Evolutionary conservation across 768 basidiomycete genomes (phyloP).

Genomic region (Phaeolepiota aurea): DNA sequence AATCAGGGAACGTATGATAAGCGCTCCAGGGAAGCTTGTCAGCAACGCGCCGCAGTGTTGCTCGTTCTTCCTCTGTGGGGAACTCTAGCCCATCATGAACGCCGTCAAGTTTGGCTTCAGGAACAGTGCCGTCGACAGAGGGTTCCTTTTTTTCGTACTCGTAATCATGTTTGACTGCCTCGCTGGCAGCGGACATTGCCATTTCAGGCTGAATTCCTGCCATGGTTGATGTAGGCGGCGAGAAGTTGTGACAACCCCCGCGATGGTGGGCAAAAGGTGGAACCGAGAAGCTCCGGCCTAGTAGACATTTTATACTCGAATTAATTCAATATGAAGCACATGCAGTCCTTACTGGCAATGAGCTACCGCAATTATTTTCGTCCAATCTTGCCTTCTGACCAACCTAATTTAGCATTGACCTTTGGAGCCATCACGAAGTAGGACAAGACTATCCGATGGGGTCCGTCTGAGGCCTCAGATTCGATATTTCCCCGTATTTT

Average conservation of each 20-base stretch:
- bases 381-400: too few species aligned
- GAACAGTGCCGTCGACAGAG: constrained; percentile 1
- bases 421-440: too few species aligned
- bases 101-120: constrained; percentile 16
- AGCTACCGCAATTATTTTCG: too few species aligned
- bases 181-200: constrained; percentile 7
- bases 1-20: constrained; percentile 27
- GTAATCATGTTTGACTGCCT: constrained; percentile 11
- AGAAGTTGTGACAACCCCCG: neutral
- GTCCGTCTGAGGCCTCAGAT: too few species aligned
- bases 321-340: too few species aligned
- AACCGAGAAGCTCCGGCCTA: neutral
- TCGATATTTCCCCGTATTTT: too few species aligned
- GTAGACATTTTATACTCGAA: neutral
- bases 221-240: too few species aligned
- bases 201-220: constrained; percentile 13
- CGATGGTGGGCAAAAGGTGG: neutral
- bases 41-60: constrained; percentile 51
- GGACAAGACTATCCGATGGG: too few species aligned
- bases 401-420: too few species aligned
- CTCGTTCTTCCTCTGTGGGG: constrained; percentile 54
- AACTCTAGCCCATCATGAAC: constrained; percentile 49
- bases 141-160: constrained; percentile 9
- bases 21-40: constrained; percentile 53
- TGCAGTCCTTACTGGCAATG: too few species aligned